phyloP scores from a whole-genome alignment of 805 yeast species.

The Saccharomycopsis fodiens region DNA sequence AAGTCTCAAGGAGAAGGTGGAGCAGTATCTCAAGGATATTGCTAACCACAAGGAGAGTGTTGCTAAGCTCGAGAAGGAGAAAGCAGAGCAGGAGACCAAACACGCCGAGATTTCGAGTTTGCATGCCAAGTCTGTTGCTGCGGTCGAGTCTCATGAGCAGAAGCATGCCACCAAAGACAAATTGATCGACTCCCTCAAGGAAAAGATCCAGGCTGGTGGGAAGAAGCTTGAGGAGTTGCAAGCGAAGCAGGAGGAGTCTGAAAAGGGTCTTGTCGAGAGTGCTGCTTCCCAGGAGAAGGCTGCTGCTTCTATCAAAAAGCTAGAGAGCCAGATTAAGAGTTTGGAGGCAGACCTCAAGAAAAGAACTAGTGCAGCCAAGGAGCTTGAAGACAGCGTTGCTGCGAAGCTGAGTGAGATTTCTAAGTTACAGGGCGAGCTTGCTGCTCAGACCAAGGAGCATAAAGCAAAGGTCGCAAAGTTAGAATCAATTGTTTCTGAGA shows the following conservation, averaged over 20 bases:
- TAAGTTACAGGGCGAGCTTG: background rate
- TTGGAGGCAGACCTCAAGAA: constrained; percentile 24
- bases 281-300: background rate
- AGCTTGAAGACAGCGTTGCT: background rate
- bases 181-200: background rate
- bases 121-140: background rate
- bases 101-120: background rate
- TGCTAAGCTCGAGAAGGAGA: background rate
- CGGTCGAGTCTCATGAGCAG: background rate
- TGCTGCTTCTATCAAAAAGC: background rate
- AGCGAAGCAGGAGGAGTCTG: background rate
- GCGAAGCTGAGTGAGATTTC: background rate
- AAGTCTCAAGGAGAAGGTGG: background rate
- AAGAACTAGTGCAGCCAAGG: background rate
- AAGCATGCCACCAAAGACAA: background rate
- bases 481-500: background rate
- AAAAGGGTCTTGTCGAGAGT: background rate
- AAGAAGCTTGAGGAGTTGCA: background rate
- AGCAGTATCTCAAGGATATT: background rate
- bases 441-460: background rate
- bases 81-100: background rate
- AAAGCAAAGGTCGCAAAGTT: background rate
- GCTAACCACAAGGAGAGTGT: background rate
- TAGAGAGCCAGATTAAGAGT: constrained; percentile 16
- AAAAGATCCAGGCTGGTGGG: background rate